Evolutionary conservation across 257 asterid species (phyloP).

Genomic region (Catharanthus roseus): DNA sequence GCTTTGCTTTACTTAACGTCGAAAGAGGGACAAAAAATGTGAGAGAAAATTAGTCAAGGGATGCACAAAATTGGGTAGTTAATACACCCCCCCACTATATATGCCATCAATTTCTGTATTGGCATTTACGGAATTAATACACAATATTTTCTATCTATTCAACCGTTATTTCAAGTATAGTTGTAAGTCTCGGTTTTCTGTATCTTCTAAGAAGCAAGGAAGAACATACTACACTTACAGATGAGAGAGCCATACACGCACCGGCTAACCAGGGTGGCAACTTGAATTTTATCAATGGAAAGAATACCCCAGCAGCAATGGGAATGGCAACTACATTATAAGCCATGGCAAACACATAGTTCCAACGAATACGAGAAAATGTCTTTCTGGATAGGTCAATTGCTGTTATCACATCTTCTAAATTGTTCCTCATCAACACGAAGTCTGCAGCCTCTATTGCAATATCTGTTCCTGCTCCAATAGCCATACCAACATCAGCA

Average conservation of each 20-base stretch:
- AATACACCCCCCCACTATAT: too few relatives aligned
- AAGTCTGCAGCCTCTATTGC: conserved; percentile 98
- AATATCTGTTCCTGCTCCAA: conserved; percentile 97
- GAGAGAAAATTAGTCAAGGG: background rate
- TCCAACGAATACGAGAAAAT: conserved; percentile 62
- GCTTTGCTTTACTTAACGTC: too few relatives aligned
- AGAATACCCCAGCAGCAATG: conserved; percentile 79
- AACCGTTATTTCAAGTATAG: conserved; percentile 73
- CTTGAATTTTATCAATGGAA: conserved; percentile 57
- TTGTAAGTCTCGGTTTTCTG: conserved; percentile 84
- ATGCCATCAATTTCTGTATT: background rate
- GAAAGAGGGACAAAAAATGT: background rate
- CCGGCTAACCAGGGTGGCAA: conserved; percentile 99
- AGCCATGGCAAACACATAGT: conserved; percentile 83
- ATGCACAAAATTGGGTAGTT: conserved; percentile 7
- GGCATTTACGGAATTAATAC: background rate
- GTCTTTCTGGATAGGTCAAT: conserved; percentile 93
- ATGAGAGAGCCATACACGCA: conserved; percentile 97
- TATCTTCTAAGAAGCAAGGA: conserved; percentile 87
- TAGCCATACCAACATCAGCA: conserved; percentile 98
- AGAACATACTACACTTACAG: conserved; percentile 93
- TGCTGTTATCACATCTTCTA: conserved; percentile 95
- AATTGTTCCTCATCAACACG: conserved; percentile 81
- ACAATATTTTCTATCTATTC: conserved; percentile 39
- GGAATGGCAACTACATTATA: conserved; percentile 87